These are phyloP conservation scores for Paecilomyces fulvus DNA, from an alignment of 2,329 filamentous ascomycete genomes.

Conservation along the genomic window DNA sequence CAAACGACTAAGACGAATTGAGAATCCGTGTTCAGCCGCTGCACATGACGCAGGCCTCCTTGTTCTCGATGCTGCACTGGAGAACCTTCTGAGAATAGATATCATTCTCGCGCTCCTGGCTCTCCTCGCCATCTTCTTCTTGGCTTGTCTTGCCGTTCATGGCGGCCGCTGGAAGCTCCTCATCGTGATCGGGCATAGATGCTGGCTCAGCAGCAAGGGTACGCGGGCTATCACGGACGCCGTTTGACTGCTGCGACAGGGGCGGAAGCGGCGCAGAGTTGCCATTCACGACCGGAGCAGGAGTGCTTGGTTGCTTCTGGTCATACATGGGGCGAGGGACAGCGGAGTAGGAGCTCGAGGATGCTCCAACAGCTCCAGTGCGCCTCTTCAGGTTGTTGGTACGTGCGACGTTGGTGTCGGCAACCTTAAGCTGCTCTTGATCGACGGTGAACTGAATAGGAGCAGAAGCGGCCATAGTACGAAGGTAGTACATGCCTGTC, in stretches of 20 bases:
- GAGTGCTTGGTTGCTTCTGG: slow-evolving; percentile 37
- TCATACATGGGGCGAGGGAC: slow-evolving; percentile 61
- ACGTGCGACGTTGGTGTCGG: slow-evolving; percentile 68
- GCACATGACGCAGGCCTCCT: slow-evolving; percentile 93
- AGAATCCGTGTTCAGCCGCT: slow-evolving; percentile 57
- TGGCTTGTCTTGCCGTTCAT: slow-evolving; percentile 31
- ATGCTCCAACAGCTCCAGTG: slow-evolving; percentile 48
- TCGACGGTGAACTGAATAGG: slow-evolving; percentile 99
- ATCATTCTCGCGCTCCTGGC: slow-evolving; percentile 70
- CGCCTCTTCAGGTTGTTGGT: slow-evolving; percentile 60
- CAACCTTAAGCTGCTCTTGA: slow-evolving; percentile 83
- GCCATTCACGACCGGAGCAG: slow-evolving; percentile 31
- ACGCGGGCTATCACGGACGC: slow-evolving; percentile 14
- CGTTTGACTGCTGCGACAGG: slow-evolving; percentile 41
- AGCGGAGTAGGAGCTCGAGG: slow-evolving; percentile 49
- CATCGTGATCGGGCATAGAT: slow-evolving; percentile 49
- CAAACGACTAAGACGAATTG: slow-evolving; percentile 7
- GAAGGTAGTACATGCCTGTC: slow-evolving; percentile 99
- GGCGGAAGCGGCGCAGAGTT: slow-evolving; percentile 27
- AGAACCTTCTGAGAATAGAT: slow-evolving; percentile 93
- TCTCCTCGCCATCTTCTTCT: slow-evolving; percentile 63
- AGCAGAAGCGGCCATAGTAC: slow-evolving; percentile 91
- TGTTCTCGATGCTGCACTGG: slow-evolving; percentile 95
- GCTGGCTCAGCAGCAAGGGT: slow-evolving; percentile 60
- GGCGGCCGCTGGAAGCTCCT: slow-evolving; percentile 55